Evolutionary conservation across 2,329 filamentous ascomycete species (phyloP), one percentile per base, ranked within the genome.

Genomic region (Aspergillus fumigatus): DNA sequence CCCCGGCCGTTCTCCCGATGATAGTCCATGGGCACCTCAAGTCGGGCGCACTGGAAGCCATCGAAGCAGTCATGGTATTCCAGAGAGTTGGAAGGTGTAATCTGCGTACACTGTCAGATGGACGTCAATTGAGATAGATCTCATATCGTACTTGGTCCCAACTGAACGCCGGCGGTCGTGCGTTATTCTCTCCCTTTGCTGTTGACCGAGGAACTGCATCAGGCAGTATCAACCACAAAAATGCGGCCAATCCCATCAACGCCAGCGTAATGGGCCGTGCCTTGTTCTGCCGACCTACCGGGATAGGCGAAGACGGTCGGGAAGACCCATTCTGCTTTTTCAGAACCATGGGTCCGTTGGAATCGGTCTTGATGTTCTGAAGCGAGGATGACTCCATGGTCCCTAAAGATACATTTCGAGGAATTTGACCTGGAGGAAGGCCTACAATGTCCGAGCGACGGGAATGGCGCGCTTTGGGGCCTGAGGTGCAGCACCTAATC

Each of bases 21-120:
- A 67, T 77, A 80, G 61, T 78, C 77, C 65, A 82, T 74, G 0
- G 80, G 81, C 0, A 82, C 72, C 48, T 76, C 68, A 3, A 83
- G 66, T 5, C 76, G 71, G n/a, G 80, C 78, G 58, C 80, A 82
- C 60, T 79, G 71, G 53, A 77, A 77, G 4, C 70, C 73, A 55
- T 72, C 71, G 55, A 75, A 80, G 65, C 80, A 82, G 40, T 71
- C 64, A 57, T 68, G 62, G 50, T 75, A 76, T n/a, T 70, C 53
- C 7, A 76, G 62, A 4, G 61, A 59, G 5, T 58, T 38, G 0
- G 71, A 73, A 1, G 73, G 65, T 2, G 51, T 55, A 19, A 71
- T 65, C 56, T 72, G 25, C 8, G n/a, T 27, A 5, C 25, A 19
- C 8, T 23, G 41, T 45, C 23, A 45, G 41, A 45, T 9, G 29